Evolutionary conservation across 1,284 basidiomycete species (phyloP).

Genomic region (Boletellus deceptivus): DNA sequence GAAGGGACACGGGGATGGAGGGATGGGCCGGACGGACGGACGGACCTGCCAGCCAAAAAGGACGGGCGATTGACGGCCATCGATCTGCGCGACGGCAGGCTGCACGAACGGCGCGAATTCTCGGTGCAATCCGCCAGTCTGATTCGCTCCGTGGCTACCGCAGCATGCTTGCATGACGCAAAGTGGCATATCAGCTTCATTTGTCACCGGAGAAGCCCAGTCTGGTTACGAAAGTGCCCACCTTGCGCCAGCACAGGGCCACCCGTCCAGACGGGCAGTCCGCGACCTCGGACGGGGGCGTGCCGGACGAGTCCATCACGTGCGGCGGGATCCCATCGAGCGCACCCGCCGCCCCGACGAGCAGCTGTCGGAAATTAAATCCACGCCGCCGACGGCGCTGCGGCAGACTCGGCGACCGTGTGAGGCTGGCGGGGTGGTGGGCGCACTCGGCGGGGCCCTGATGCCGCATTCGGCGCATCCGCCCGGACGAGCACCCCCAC

Average conservation of each 20-base stretch:
- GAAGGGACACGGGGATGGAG: too few species aligned
- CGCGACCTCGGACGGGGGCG: too few species aligned
- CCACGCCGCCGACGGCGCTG: slow-evolving; percentile 12
- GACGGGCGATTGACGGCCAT: slow-evolving; percentile 13
- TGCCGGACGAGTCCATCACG: too few species aligned
- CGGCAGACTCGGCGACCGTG: neutral
- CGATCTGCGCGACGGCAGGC: slow-evolving; percentile 5
- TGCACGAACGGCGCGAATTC: slow-evolving; percentile 16
- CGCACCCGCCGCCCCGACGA: neutral
- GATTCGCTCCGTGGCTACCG: slow-evolving; percentile 24
- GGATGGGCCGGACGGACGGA: too few species aligned
- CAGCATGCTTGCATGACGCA: slow-evolving; percentile 18
- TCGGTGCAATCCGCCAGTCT: slow-evolving; percentile 24
- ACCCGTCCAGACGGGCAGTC: too few species aligned
- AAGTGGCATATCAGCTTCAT: slow-evolving; percentile 28
- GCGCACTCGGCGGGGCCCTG: neutral
- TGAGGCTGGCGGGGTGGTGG: neutral
- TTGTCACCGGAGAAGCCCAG: slow-evolving; percentile 26
- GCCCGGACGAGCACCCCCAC: too few species aligned
- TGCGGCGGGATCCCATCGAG: too few species aligned
- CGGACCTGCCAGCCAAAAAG: too few species aligned
- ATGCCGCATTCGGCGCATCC: too few species aligned
- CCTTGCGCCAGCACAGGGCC: slow-evolving; percentile 20
- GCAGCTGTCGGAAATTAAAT: slow-evolving; percentile 31
- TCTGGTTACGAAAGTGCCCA: slow-evolving; percentile 25